Base-by-base conservation (phyloP, 2,329 filamentous ascomycete genomes). In the Colletotrichum sp. region DNA sequence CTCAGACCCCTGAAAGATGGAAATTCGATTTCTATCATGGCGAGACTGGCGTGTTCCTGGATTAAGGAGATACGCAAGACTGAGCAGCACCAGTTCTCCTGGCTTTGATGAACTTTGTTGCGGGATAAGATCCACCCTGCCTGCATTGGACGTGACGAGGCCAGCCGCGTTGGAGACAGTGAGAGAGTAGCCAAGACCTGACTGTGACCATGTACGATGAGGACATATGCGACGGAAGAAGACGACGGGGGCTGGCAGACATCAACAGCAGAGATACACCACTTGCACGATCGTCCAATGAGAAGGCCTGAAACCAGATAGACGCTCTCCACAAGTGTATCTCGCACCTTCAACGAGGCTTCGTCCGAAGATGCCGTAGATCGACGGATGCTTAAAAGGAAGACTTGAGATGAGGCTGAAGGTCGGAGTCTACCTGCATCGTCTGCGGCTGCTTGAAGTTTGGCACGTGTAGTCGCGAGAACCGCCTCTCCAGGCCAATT, bases 181-280 rank as follows among this genome's bases (percentile, higher is more conserved):
- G 6, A n/a, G 44, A 7, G 44, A 48, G 18, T 22, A 7, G 9
- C 18, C 18, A n/a, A 22, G 44, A 7, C n/a, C 10, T 13, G 44
- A 13, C 10, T 22, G 10, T 4, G 44, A 13, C 44, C 2, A 7
- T 4, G 4, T 7, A 48, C 10, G 10, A 7, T 22, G 44, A 22
- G 44, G 9, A 22, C 44, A 48, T 0, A 22, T 0, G 44, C 6
- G 6, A 12, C 18, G 9, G 44, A 48, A 22, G 39, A 48, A 48
- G 44, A 22, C n/a, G 0, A 48, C 0, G 44, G 0, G 0, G 44
- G 18, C 18, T n/a, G 44, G 1, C 44, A 13, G 44, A 48, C 9
- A 22, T 13, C 44, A 13, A 13, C 9, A 22, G 39, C 39, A 48
- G 39, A 48, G 18, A 22, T 22, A 12, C 39, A n/a, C 1, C 44